Percentiles rank a stretch among this genome's conserved stretches.
phyloP scores from a whole-genome alignment of 2,329 filamentous ascomycete genomes.

The Sphaerulina populicola region DNA sequence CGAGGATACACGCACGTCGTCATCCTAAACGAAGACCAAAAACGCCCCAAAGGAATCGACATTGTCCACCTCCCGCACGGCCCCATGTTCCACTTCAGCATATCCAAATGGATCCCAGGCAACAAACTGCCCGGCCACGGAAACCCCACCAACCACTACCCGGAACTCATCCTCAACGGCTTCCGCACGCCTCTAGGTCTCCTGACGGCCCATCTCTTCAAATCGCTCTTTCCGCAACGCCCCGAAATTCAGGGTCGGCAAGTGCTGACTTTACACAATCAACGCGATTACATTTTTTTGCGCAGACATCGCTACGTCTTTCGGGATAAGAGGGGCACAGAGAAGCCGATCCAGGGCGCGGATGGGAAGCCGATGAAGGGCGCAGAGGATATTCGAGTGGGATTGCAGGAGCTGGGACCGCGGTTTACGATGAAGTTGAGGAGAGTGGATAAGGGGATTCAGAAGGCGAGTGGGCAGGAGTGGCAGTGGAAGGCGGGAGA shows the following conservation, averaged over 20 bases:
- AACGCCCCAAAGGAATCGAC: conserved; percentile 72
- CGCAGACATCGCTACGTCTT: conserved; percentile 87
- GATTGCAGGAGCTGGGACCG: conserved; percentile 83
- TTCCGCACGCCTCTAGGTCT: conserved; percentile 90
- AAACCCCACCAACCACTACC: conserved; percentile 81
- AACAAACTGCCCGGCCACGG: conserved; percentile 83
- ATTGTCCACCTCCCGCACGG: conserved; percentile 76
- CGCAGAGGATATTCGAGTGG: conserved; percentile 75
- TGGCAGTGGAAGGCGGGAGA: conserved; percentile 96
- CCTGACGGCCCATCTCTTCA: conserved; percentile 76
- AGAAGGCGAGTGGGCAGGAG: conserved; percentile 64
- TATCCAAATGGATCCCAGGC: conserved; percentile 84
- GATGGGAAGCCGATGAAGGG: conserved; percentile 80
- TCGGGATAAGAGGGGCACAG: conserved; percentile 73
- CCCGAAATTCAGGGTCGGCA: conserved; percentile 81
- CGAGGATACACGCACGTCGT: conserved; percentile 76
- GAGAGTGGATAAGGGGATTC: conserved; percentile 84
- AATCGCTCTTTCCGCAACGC: conserved; percentile 65
- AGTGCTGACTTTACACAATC: conserved; percentile 87
- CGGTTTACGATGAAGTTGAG: conserved; percentile 78
- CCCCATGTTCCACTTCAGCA: conserved; percentile 85
- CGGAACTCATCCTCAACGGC: conserved; percentile 84
- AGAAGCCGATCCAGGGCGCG: conserved; percentile 73
- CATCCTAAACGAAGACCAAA: conserved; percentile 80
- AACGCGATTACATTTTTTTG: conserved; percentile 93